These are phyloP conservation scores for Ceratocystis huliohia DNA, from an alignment of 2,329 filamentous ascomycete genomes.

Conservation along the genomic window DNA sequence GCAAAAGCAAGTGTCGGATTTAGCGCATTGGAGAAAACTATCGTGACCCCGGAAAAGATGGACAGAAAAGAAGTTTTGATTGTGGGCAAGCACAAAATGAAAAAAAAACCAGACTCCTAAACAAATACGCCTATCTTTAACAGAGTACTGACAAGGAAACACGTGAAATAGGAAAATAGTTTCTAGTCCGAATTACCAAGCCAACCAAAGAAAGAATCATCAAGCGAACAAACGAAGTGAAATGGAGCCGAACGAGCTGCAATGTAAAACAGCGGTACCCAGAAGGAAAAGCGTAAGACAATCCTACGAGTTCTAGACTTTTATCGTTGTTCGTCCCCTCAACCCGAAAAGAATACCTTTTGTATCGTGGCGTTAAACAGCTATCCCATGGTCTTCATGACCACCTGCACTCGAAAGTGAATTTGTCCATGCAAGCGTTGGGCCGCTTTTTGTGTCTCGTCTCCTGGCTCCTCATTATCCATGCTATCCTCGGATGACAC, in stretches of 20 bases:
- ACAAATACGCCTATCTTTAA: background rate
- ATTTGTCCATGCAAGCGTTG: background rate
- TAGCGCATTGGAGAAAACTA: background rate
- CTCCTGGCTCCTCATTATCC: background rate
- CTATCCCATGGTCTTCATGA: background rate
- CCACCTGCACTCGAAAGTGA: background rate
- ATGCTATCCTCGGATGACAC: background rate
- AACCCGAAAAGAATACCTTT: background rate
- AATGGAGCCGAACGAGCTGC: too few relatives aligned
- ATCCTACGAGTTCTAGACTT: background rate
- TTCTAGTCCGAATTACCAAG: background rate
- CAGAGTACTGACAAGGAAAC: background rate
- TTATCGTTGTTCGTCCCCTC: background rate
- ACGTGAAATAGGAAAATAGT: background rate
- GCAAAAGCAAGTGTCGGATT: background rate
- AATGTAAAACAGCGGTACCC: background rate
- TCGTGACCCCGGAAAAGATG: slow-evolving; percentile 1
- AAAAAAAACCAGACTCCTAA: background rate
- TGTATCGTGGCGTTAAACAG: background rate
- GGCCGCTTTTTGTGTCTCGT: background rate
- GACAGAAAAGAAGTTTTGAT: background rate
- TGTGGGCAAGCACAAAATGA: background rate
- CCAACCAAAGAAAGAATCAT: background rate
- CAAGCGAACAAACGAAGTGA: background rate
- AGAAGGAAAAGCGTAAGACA: background rate